Base-by-base conservation (phyloP, 371 early-diverging fungal genomes). In the Circinella umbellata region DNA sequence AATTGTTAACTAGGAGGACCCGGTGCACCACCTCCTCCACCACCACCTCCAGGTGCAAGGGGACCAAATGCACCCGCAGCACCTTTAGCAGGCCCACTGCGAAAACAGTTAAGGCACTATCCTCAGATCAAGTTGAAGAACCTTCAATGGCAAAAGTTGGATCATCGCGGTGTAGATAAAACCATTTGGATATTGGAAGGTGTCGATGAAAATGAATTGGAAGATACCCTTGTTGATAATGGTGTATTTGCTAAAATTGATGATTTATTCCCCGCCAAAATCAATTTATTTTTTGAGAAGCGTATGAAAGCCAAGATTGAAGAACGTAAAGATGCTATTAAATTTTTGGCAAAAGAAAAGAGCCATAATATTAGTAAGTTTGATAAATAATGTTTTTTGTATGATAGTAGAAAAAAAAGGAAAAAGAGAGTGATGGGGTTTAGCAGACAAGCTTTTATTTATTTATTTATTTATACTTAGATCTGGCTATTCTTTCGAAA, bases 111-210 rank as follows among this genome's bases (percentile, higher is more conserved):
- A 34, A 69, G 76, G 1, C 83, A 83, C 47, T 80, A 80, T 63
- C 83, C 83, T 42, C 72, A 80, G 57, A 67, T 80, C 10, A 79
- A 83, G 37, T 71, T 83, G n/a, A 79, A 81, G 62, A 77, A 80
- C 67, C 64, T 83, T 1, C 84, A 83, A 62, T 81, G 81, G 81
- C 81, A 83, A 62, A 83, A 83, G 49, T 55, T 83, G 36, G 84
- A 83, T 64, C 75, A 75, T 5, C 73, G 76, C 17, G 57, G 68
- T 18, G 73, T 79, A 3, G 76, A 81, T 5, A 79, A 83, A 20
- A 83, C 84, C 0, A 69, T 83, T 34, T 83, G 84, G 84, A 61
- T 69, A 20, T 20, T 76, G 17, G 73, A 76, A 15, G 73, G 65
- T 51, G 73, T 81, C 0, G 65, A 83, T 54, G 84, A 83, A 38